Conservation (phyloP, 306 rosid genomes). For the Elaeagnus macrophylla region DNA sequence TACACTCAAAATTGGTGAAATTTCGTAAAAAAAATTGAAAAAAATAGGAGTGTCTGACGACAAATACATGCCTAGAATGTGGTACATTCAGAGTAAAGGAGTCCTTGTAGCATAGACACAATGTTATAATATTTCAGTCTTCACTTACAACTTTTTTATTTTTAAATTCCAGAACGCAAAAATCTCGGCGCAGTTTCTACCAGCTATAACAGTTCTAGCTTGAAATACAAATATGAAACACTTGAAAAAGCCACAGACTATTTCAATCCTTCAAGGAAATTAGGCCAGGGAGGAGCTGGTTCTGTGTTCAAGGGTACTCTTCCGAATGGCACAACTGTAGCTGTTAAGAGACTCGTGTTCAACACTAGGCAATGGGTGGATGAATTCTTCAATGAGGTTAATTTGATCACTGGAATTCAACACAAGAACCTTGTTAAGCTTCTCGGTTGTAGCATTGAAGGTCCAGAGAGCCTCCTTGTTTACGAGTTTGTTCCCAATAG, state of each 20-base stretch:
- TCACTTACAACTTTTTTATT: background rate
- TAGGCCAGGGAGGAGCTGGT: constrained; percentile 91
- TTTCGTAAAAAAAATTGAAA: no score
- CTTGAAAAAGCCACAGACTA: constrained; percentile 78
- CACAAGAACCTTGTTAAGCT: constrained; percentile 78
- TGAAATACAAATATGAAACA: constrained; percentile 63
- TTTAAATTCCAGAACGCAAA: constrained; percentile 24
- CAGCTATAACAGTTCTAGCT: constrained; percentile 39
- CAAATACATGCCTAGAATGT: background rate
- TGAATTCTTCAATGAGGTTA: constrained; percentile 91
- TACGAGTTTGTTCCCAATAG: constrained; percentile 59
- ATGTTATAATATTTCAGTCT: background rate
- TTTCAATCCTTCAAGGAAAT: constrained; percentile 50
- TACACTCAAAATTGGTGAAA: no score
- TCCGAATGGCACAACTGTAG: constrained; percentile 46
- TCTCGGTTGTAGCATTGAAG: constrained; percentile 92
- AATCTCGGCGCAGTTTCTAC: constrained; percentile 26
- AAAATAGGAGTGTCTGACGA: no score
- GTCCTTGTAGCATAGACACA: background rate
- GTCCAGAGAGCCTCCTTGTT: constrained; percentile 88
- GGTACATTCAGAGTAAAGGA: background rate
- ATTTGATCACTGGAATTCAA: constrained; percentile 59
- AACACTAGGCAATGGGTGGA: constrained; percentile 91
- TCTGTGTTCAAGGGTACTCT: constrained; percentile 76
- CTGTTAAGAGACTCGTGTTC: constrained; percentile 79